phyloP scores from a whole-genome alignment of 2,329 filamentous ascomycete genomes.

The Geosmithia putterillii region DNA sequence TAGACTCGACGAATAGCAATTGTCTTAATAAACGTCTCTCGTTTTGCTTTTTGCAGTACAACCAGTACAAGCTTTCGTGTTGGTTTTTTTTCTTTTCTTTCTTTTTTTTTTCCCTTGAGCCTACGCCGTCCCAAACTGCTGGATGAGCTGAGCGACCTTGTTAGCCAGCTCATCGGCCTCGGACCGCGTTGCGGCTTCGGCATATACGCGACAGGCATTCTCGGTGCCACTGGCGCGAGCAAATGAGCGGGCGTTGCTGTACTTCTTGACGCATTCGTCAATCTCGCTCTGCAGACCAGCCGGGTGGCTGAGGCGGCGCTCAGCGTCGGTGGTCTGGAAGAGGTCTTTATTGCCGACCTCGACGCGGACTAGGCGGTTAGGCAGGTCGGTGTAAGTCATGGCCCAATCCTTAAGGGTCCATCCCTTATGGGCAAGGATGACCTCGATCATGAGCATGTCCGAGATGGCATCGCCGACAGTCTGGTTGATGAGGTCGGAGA shows the following conservation, averaged over 20 bases:
- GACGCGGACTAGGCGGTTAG: slow-evolving; percentile 88
- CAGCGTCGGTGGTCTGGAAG: slow-evolving; percentile 86
- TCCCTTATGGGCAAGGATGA: slow-evolving; percentile 87
- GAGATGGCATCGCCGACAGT: slow-evolving; percentile 93
- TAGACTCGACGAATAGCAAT: too few species aligned
- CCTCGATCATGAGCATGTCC: slow-evolving; percentile 91
- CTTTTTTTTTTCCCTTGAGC: not conserved
- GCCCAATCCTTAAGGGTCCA: slow-evolving; percentile 91
- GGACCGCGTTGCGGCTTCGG: slow-evolving; percentile 77
- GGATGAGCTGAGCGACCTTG: slow-evolving; percentile 67
- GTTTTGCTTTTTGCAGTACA: too few species aligned
- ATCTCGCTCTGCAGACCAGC: slow-evolving; percentile 73
- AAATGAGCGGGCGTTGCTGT: slow-evolving; percentile 80
- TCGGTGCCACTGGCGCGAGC: slow-evolving; percentile 90
- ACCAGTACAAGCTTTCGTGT: too few species aligned
- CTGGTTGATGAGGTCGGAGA: slow-evolving; percentile 93
- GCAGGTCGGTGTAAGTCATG: slow-evolving; percentile 82
- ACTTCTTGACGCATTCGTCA: slow-evolving; percentile 78
- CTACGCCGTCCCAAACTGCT: slow-evolving; percentile 18
- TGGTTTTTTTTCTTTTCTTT: not conserved
- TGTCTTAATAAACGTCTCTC: too few species aligned
- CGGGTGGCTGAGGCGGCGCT: slow-evolving; percentile 74
- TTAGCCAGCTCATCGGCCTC: slow-evolving; percentile 86
- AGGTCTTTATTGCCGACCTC: slow-evolving; percentile 79
- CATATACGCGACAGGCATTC: slow-evolving; percentile 91